Conservation (phyloP, 805 yeast species). For the Jamesozyma lodderae region DNA sequence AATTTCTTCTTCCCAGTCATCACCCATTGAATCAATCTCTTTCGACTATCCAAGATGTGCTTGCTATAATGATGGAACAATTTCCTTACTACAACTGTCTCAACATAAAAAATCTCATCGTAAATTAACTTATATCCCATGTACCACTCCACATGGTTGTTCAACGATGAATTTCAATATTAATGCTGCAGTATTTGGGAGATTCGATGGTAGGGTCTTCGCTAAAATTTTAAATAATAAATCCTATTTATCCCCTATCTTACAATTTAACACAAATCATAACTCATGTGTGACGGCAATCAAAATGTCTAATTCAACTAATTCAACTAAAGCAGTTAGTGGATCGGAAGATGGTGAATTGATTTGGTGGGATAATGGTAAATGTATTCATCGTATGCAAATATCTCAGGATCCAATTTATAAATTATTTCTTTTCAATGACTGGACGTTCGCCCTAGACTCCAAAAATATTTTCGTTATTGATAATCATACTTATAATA, state of each 20-base stretch:
- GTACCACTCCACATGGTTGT: constrained; percentile 32
- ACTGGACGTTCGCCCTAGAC: constrained; percentile 21
- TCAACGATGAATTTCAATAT: constrained; percentile 30
- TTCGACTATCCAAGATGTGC: constrained; percentile 31
- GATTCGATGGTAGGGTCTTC: constrained; percentile 30
- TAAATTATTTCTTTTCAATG: constrained; percentile 17
- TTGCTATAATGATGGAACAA: constrained; percentile 30
- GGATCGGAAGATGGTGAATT: constrained; percentile 29
- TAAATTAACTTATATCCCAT: constrained; percentile 29
- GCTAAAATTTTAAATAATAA: constrained; percentile 29
- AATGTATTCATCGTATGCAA: constrained; percentile 10
- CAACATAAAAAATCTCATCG: constrained; percentile 20
- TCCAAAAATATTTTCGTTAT: constrained; percentile 19
- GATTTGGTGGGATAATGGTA: constrained; percentile 30
- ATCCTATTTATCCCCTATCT: constrained; percentile 27
- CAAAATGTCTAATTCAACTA: constrained; percentile 17
- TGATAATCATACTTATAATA: constrained; percentile 1
- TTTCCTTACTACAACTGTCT: constrained; percentile 27
- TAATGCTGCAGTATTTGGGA: constrained; percentile 30
- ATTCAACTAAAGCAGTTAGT: constrained; percentile 22
- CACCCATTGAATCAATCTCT: constrained; percentile 22
- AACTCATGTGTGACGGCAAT: constrained; percentile 27
- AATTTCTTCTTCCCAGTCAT: constrained; percentile 15
- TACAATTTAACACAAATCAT: constrained; percentile 26
- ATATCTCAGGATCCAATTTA: constrained; percentile 18